Evolutionary conservation across 768 basidiomycete genomes (phyloP), one percentile per base, ranked within the genome.

Genomic region (Chalciporus piperatus): DNA sequence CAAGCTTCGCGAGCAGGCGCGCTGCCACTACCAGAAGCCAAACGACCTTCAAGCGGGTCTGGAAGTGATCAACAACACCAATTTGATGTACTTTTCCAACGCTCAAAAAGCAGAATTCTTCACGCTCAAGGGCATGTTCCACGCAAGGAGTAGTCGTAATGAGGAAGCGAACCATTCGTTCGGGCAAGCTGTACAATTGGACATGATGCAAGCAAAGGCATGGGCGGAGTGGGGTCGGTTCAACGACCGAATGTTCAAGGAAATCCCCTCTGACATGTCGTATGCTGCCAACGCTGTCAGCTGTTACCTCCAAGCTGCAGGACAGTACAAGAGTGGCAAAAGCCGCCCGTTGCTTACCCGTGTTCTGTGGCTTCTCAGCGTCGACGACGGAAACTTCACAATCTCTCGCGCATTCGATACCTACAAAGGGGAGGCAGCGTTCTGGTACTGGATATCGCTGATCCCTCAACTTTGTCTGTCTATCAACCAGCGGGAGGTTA

Each of bases 41-140:
- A 89, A 88, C 54, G 94, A 98, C 65, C 82, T 97, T 51, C 86
- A 91, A 59, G 91, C 92, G 4, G 97, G 97, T 23, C 74, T 99
- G 40, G 97, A 99, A 65, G 94, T 97, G 50, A 99, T 99, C 77
- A 99, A 98, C 70, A 98, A 98, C 63, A 99, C 97, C 13, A 99
- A 99, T 67, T 74, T 99, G 51, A 91, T 96, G 80, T 99, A 98
- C 75, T 99, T 99, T 73, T 92, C 94, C 17, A 83, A 76, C 7
- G 72, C 82, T 3, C 97, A 99, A 67, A 99, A 99, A 67, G 94
- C 97, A 41, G 96, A 99, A 67, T 99, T 99, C 72, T 92, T 92
- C 70, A 98, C 95, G 4, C 75, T 98, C 64, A 99, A 99, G 70
- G 97, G 92, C 37, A 95, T 99, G 91, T 99, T 99, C 75, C 86